phyloP scores from a whole-genome alignment of 1,139 yeast species.

The Scheffersomyces cryptocercus region DNA sequence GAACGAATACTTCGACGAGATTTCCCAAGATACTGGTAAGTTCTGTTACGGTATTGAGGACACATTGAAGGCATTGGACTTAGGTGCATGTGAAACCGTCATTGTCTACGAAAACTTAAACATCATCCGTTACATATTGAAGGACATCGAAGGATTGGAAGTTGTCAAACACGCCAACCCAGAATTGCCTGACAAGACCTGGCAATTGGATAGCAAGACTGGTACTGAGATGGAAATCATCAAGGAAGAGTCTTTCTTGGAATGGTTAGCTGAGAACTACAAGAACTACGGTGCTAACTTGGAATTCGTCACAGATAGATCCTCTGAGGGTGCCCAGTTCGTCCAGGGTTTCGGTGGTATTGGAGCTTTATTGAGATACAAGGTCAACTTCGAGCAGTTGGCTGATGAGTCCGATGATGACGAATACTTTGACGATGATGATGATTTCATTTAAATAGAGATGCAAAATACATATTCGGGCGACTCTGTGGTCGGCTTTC shows the following conservation, averaged over 20 bases:
- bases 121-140: conserved; percentile 78
- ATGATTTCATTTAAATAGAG: conserved; percentile 46
- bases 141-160: conserved; percentile 79
- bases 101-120: conserved; percentile 93
- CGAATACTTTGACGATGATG: conserved; percentile 78
- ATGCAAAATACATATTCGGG: neutral
- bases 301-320: conserved; percentile 94
- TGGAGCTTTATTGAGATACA: conserved; percentile 94
- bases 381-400: conserved; percentile 94
- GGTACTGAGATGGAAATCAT: conserved; percentile 89
- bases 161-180: conserved; percentile 75
- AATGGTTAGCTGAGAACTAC: conserved; percentile 98
- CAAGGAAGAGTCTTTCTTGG: conserved; percentile 80
- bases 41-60: conserved; percentile 97
- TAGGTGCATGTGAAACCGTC: conserved; percentile 92
- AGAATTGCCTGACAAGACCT: conserved; percentile 70
- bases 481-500: neutral
- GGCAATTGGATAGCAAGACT: conserved; percentile 76
- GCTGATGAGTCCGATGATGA: conserved; percentile 84
- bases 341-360: conserved; percentile 98
- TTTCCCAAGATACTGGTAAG: conserved; percentile 94
- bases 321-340: conserved; percentile 98
- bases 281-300: conserved; percentile 90
- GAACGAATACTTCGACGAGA: conserved; percentile 90
- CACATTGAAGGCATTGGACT: conserved; percentile 90